Base-by-base conservation (phyloP, 2,329 filamentous ascomycete genomes). In the Arthrobotrys pseudoclavata region DNA sequence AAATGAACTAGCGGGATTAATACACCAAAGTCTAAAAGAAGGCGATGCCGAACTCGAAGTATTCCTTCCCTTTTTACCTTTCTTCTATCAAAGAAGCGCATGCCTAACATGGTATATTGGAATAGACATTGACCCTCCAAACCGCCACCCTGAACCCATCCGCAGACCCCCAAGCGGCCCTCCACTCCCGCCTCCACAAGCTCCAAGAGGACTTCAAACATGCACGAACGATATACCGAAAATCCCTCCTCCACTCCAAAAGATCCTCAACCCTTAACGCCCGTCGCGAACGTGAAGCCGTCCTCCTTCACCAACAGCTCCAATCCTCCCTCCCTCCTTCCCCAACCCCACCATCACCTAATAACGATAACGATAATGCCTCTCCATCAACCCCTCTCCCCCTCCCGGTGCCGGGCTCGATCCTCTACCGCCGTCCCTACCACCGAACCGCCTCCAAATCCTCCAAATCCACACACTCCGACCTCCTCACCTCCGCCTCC, bases 401-500 rank as follows among this genome's bases (percentile, higher is more conserved):
- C n/a, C n/a, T 13, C 47, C n/a, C 2, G 10, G 18, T 57, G 1
- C 20, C 40, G 2, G 76, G 48, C 40, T 40, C 60, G 5, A 37
- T 70, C 31, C 61, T 67, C 55, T 68, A 78, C 68, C 61, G 60
- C 4, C 63, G 63, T 48, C 89, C 86, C 75, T 87, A 85, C 79
- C 86, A 79, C 37, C 37, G 15, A n/a, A 15, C 10, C 31, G 12
- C 31, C 47, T 9, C n/a, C n/a, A n/a, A n/a, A n/a, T n/a, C 18
- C 63, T 80, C 66, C 29, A 76, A 80, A 45, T 50, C 22, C 37
- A 50, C 91, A 22, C 89, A 93, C 80, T 90, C 92, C 83, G 91
- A 96, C 79, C 87, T 93, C 79, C 87, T 90, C 48, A 86, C 93
- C 13, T 89, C 90, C 79, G 92, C 95, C 0, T 92, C 92, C 34